Evolutionary conservation across 805 yeast species (phyloP), one percentile per base, ranked within the genome.

Genomic region (Metschnikowia colocasiae): DNA sequence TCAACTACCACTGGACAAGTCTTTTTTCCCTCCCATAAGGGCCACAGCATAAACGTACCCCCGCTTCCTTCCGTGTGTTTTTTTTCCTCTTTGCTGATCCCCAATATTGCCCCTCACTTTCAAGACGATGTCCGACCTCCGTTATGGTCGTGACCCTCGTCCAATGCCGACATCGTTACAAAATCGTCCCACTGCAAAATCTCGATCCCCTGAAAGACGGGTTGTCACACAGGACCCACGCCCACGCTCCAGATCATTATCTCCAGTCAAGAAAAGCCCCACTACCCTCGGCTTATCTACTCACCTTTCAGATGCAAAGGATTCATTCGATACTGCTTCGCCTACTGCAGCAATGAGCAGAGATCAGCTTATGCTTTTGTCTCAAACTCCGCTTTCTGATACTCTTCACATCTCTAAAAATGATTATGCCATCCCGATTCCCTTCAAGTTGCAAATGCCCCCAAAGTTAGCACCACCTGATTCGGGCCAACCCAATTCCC

Each of bases 381-480:
- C 74, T 6, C 58, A 61, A 8, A 67, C 73, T 7, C 74, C 75
- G 1, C 45, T 66, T 1, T 63, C 74, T 2, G 67, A 61, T 26
- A 62, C 62, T 30, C 57, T 73, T 23, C 76, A 72, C 54, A 63
- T 72, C 26, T 53, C 59, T 40, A 45, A 43, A 35, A 39, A 47
- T 2, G 59, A 62, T 38, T 64, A 71, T 47, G 65, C 64, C 6
- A 71, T 71, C 33, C 76, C 77, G 1, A 68, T 73, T 33, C 77
- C 77, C 3, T 71, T 72, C 52, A 64, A 71, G 5, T 54, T 73
- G 34, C 60, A 62, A 29, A 52, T 72, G 39, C 77, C 77, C 1
- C 77, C 77, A 3, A 69, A 65, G 43, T 56, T 72, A 35, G 63
- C 15, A n/a, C 36, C 23, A 6, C 37, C 12, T 4, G 22, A 70